These are phyloP conservation scores for Ustilago curta DNA, from an alignment of 1,284 basidiomycete genomes.

Conservation along the genomic window DNA sequence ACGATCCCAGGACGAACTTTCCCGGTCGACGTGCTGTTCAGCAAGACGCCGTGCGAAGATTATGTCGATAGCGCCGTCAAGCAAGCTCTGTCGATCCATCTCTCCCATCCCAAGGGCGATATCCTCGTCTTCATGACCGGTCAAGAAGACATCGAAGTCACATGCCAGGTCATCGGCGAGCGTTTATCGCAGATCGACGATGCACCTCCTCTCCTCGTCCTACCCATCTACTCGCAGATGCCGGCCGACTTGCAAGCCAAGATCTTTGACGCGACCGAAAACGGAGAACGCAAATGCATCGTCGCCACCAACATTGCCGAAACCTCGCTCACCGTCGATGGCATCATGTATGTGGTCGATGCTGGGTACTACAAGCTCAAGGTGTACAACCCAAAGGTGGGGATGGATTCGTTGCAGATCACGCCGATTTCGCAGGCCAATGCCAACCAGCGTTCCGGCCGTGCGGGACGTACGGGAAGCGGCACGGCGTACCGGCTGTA, in stretches of 20 bases:
- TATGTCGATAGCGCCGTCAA: constrained; percentile 98
- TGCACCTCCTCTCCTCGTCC: constrained; percentile 82
- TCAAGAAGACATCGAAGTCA: constrained; percentile 93
- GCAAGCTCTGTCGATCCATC: constrained; percentile 94
- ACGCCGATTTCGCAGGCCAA: constrained; percentile 96
- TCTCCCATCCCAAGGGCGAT: constrained; percentile 92
- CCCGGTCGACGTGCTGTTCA: constrained; percentile 95
- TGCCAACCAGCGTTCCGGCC: constrained; percentile 92
- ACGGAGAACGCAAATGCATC: constrained; percentile 94
- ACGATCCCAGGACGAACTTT: constrained; percentile 98
- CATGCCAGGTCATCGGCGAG: constrained; percentile 74
- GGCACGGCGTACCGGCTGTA: constrained; percentile 93
- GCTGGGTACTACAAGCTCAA: constrained; percentile 97
- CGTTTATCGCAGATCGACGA: constrained; percentile 91
- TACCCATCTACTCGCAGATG: constrained; percentile 99
- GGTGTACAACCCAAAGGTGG: constrained; percentile 98
- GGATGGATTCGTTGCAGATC: constrained; percentile 98
- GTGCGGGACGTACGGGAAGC: constrained; percentile 90
- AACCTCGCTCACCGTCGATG: constrained; percentile 93
- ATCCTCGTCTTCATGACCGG: constrained; percentile 99
- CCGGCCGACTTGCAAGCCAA: constrained; percentile 98
- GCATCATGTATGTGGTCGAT: constrained; percentile 96
- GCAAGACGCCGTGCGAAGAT: constrained; percentile 97
- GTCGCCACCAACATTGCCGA: constrained; percentile 99
- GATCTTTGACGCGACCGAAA: constrained; percentile 93